phyloP scores from a whole-genome alignment of 1,284 basidiomycete genomes.

The Apiotrichum veenhuisii region DNA sequence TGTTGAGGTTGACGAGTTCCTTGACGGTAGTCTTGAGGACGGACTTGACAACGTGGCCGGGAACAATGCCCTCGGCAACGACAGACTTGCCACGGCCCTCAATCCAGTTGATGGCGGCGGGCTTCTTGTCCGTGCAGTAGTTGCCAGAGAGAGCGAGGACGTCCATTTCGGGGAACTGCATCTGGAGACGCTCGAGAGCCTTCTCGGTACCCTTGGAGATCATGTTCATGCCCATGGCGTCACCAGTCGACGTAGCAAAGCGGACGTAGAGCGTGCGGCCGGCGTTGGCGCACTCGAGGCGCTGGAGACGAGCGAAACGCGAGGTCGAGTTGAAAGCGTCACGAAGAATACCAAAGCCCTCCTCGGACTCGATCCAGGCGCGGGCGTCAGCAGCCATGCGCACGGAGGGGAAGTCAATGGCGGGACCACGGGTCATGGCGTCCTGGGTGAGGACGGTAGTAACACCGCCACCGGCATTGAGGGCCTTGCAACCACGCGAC shows the following conservation, averaged over 20 bases:
- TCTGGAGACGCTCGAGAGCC: slow-evolving; percentile 75
- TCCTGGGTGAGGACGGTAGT: slow-evolving; percentile 90
- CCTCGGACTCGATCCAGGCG: slow-evolving; percentile 80
- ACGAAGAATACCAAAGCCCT: slow-evolving; percentile 73
- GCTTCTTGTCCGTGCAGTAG: slow-evolving; percentile 99
- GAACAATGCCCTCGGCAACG: slow-evolving; percentile 90
- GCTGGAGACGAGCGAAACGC: slow-evolving; percentile 77
- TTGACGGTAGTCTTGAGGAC: slow-evolving; percentile 95
- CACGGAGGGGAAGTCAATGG: slow-evolving; percentile 88
- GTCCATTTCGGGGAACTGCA: slow-evolving; percentile 86
- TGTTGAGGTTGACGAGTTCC: slow-evolving; percentile 85
- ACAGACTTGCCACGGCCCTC: slow-evolving; percentile 97
- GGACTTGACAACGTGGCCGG: slow-evolving; percentile 78
- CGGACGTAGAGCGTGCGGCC: slow-evolving; percentile 92
- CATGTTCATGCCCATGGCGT: slow-evolving; percentile 99
- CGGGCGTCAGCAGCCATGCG: slow-evolving; percentile 76
- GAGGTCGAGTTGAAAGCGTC: slow-evolving; percentile 91
- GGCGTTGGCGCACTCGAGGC: slow-evolving; percentile 78
- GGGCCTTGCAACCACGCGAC: slow-evolving; percentile 94
- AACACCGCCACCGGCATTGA: slow-evolving; percentile 93
- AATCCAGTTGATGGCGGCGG: slow-evolving; percentile 99
- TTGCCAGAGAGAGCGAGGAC: slow-evolving; percentile 94
- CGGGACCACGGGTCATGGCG: slow-evolving; percentile 97
- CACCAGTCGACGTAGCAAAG: slow-evolving; percentile 91
- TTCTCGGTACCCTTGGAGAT: slow-evolving; percentile 94